These are phyloP conservation scores for Penicillium frequentans DNA, from an alignment of 2,329 filamentous ascomycete species.

Conservation along the genomic window DNA sequence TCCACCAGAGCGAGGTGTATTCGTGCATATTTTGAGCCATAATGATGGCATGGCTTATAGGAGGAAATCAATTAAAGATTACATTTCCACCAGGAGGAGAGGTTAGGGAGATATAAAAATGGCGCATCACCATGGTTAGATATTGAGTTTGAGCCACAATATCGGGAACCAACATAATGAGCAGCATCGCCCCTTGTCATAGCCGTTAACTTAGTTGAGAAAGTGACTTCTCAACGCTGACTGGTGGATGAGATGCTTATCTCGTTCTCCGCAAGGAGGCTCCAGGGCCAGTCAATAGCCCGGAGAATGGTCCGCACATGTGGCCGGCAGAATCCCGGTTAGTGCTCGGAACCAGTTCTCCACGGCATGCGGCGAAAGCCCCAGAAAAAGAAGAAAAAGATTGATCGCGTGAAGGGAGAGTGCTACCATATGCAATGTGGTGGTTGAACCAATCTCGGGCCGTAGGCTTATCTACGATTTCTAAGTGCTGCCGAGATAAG, in stretches of 20 bases:
- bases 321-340: neutral
- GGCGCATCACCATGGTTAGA: neutral
- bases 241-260: slow-evolving; percentile 24
- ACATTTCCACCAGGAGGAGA: neutral
- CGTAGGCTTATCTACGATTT: slow-evolving; percentile 12
- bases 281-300: slow-evolving; percentile 23
- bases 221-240: slow-evolving; percentile 2
- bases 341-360: neutral
- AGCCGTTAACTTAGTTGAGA: slow-evolving; percentile 7
- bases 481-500: slow-evolving; percentile 11
- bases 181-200: neutral
- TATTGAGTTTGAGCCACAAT: neutral
- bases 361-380: slow-evolving; percentile 4
- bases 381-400: slow-evolving; percentile 7
- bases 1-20: slow-evolving; percentile 44
- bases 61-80: neutral
- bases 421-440: neutral
- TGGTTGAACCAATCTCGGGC: slow-evolving; percentile 8
- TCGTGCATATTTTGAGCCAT: slow-evolving; percentile 16
- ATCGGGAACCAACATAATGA: neutral
- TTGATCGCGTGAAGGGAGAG: slow-evolving; percentile 8
- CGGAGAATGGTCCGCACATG: neutral
- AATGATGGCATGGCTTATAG: slow-evolving; percentile 4
- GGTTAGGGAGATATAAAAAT: neutral
- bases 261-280: slow-evolving; percentile 25